Conservation (phyloP, 2,329 filamentous ascomycete species). For the Coccinonectria pachysandricola region DNA sequence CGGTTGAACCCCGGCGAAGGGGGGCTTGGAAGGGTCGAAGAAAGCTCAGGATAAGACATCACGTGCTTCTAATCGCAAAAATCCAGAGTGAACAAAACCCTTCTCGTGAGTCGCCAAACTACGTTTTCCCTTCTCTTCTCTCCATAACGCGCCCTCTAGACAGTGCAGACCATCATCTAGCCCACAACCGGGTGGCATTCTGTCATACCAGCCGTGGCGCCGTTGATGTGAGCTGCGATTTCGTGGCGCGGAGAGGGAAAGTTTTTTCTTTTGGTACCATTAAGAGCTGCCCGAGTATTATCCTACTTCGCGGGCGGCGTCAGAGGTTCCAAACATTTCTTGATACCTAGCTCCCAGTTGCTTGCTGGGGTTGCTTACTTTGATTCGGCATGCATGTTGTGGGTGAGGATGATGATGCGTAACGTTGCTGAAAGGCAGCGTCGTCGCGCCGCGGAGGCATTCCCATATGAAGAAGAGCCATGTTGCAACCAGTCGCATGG, state of each 20-base stretch:
- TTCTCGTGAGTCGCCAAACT: neutral
- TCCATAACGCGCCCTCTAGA: conserved; percentile 67
- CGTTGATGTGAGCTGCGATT: conserved; percentile 57
- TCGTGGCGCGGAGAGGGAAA: conserved; percentile 44
- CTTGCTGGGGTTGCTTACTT: too few species aligned
- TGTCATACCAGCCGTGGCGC: conserved; percentile 49
- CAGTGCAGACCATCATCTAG: conserved; percentile 69
- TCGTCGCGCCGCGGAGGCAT: too few species aligned
- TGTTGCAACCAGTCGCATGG: too few species aligned
- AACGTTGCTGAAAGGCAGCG: too few species aligned
- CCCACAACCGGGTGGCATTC: conserved; percentile 55
- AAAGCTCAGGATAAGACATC: too few species aligned
- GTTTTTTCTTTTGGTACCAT: conserved; percentile 35
- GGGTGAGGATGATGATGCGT: too few species aligned
- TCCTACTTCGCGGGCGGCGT: conserved; percentile 30
- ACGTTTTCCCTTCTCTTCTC: conserved; percentile 24
- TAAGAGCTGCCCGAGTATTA: conserved; percentile 47
- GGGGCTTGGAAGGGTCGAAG: too few species aligned
- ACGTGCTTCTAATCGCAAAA: too few species aligned
- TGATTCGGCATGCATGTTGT: too few species aligned
- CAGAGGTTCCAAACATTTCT: conserved; percentile 31
- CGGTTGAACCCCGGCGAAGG: too few species aligned
- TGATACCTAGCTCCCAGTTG: too few species aligned
- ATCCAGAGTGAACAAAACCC: conserved; percentile 6
- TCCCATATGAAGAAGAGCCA: too few species aligned